Evolutionary conservation across 768 basidiomycete genomes (phyloP).

Genomic region (Plicaturopsis crispa): DNA sequence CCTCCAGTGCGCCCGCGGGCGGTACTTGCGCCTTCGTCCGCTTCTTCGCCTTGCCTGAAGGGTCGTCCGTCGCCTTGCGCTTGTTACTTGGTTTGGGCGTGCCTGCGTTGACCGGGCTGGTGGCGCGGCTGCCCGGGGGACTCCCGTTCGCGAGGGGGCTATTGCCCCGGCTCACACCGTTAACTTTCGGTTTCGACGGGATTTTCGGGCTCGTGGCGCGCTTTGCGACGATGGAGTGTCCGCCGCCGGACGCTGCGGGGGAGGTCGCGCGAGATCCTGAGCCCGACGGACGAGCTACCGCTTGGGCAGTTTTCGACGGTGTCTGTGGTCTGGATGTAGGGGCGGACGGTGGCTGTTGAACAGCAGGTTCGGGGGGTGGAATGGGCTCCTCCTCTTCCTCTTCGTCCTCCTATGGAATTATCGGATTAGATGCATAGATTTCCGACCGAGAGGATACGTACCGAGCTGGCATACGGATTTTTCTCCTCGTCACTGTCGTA

Average conservation of each 20-base stretch:
- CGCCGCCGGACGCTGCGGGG: conserved; percentile 52
- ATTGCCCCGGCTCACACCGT: conserved; percentile 41
- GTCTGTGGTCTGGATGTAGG: conserved; percentile 38
- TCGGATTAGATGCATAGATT: conserved; percentile 8
- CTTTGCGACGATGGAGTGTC: conserved; percentile 75
- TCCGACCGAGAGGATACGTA: conserved; percentile 23
- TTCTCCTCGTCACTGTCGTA: conserved; percentile 82
- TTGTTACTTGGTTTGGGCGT: conserved; percentile 44
- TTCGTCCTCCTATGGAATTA: conserved; percentile 39
- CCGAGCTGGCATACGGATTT: conserved; percentile 79
- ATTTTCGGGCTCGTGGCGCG: conserved; percentile 79
- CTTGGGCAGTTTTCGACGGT: conserved; percentile 5
- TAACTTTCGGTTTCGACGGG: conserved; percentile 43
- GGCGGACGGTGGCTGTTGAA: conserved; percentile 32
- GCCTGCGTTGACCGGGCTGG: conserved; percentile 34
- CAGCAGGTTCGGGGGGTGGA: conserved; percentile 35
- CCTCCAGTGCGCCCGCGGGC: conserved; percentile 34
- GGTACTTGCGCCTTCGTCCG: conserved; percentile 33
- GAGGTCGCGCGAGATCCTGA: conserved; percentile 53
- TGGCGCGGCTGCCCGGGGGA: conserved; percentile 37
- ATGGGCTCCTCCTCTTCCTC: conserved; percentile 66
- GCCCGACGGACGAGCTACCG: neutral
- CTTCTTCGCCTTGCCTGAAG: conserved; percentile 36
- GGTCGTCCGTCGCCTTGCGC: conserved; percentile 47
- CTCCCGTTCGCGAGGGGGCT: conserved; percentile 42